Evolutionary conservation across 352 stramenopile species (phyloP).

Genomic region (Phytophthora colocasiae): DNA sequence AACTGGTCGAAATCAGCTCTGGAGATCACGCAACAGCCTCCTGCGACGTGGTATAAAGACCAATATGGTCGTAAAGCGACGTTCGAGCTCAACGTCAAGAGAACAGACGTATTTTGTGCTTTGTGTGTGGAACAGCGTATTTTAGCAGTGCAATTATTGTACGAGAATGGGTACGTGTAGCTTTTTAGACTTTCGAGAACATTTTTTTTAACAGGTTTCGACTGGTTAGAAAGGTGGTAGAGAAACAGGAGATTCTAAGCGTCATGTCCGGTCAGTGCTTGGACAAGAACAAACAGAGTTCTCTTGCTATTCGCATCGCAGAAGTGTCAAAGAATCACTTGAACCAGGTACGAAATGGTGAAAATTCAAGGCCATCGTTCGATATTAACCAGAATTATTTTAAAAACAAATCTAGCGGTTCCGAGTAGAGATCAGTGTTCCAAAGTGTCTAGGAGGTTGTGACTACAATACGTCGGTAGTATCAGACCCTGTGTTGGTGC

Average conservation of each 20-base stretch:
- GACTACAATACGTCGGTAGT: slow-evolving; percentile 36
- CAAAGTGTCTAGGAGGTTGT: slow-evolving; percentile 42
- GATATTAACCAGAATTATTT: slow-evolving; percentile 1
- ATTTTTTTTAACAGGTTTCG: slow-evolving; percentile 6
- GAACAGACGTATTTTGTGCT: slow-evolving; percentile 37
- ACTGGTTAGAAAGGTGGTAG: slow-evolving; percentile 60
- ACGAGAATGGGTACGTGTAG: slow-evolving; percentile 55
- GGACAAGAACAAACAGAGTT: slow-evolving; percentile 58
- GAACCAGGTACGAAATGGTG: slow-evolving; percentile 58
- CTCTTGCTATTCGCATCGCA: slow-evolving; percentile 70
- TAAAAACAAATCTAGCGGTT: slow-evolving; percentile 30
- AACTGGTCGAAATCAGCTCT: slow-evolving; percentile 41
- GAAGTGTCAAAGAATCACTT: slow-evolving; percentile 88
- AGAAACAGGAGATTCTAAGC: slow-evolving; percentile 80
- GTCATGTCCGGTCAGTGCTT: slow-evolving; percentile 69
- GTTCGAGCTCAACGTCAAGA: slow-evolving; percentile 59
- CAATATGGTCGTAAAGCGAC: slow-evolving; percentile 81
- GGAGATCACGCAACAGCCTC: slow-evolving; percentile 66
- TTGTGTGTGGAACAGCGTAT: slow-evolving; percentile 62
- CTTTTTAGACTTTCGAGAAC: background rate
- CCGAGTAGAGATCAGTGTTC: slow-evolving; percentile 61
- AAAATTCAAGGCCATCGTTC: background rate
- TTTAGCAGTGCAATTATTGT: slow-evolving; percentile 69
- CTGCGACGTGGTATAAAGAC: slow-evolving; percentile 80
- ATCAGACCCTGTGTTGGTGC: slow-evolving; percentile 60